These are phyloP conservation scores for Multifurca ochricompacta DNA, from an alignment of 768 basidiomycete species.

Conservation along the genomic window DNA sequence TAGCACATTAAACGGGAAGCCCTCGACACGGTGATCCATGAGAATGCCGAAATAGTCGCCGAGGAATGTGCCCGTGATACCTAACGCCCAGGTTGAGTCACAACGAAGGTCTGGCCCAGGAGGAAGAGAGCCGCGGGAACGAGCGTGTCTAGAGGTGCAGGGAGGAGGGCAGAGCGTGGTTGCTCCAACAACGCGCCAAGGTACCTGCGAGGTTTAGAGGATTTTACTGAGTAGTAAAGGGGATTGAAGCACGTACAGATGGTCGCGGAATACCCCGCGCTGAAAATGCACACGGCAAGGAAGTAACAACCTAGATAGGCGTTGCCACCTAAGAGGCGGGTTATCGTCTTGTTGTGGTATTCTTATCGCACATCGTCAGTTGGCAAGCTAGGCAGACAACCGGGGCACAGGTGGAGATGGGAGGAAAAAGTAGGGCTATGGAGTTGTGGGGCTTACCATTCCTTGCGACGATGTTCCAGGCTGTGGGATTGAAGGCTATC, in stretches of 20 bases:
- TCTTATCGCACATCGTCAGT: slow-evolving; percentile 32
- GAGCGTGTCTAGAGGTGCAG: slow-evolving; percentile 52
- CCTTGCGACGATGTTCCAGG: slow-evolving; percentile 92
- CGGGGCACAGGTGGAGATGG: not conserved
- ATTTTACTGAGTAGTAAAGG: not conserved
- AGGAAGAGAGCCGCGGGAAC: slow-evolving; percentile 55
- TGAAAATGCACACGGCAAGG: slow-evolving; percentile 78
- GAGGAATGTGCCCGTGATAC: slow-evolving; percentile 89
- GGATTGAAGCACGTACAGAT: slow-evolving; percentile 47
- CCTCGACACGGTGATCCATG: slow-evolving; percentile 85
- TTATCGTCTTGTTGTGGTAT: slow-evolving; percentile 82
- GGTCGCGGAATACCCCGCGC: slow-evolving; percentile 79
- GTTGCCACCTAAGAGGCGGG: slow-evolving; percentile 72
- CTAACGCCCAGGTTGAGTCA: slow-evolving; percentile 87
- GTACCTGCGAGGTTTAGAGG: slow-evolving; percentile 43
- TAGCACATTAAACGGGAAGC: slow-evolving; percentile 93
- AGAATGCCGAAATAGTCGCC: slow-evolving; percentile 80
- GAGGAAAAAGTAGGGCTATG: too few species aligned
- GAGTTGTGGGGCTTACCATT: slow-evolving; percentile 67
- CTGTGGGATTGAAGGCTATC: slow-evolving; percentile 86
- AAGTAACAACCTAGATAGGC: slow-evolving; percentile 76
- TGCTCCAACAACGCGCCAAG: slow-evolving; percentile 68
- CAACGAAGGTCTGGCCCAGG: slow-evolving; percentile 76
- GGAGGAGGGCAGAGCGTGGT: slow-evolving; percentile 58
- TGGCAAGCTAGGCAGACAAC: slow-evolving; percentile 28